phyloP scores from a whole-genome alignment of 495 filamentous ascomycete genomes.

The Sordaria brevicollis region DNA sequence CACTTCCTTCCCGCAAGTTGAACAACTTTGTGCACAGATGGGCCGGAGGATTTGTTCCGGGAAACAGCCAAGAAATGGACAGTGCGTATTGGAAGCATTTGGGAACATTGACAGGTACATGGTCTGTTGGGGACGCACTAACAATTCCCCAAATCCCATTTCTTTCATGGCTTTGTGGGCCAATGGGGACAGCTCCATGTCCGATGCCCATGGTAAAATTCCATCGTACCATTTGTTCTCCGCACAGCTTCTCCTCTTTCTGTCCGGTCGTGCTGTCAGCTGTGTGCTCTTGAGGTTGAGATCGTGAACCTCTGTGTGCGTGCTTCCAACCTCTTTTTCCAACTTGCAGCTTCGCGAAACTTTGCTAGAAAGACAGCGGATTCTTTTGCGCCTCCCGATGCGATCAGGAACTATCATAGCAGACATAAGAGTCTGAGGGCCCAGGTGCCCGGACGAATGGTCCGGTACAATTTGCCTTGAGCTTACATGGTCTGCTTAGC shows the following conservation, averaged over 20 bases:
- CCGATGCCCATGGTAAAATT: background rate
- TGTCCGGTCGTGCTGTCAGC: too few species aligned
- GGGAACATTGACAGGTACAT: background rate
- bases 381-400: too few species aligned
- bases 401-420: too few species aligned
- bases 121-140: background rate
- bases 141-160: background rate
- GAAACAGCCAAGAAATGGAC: background rate
- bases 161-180: background rate
- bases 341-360: too few species aligned
- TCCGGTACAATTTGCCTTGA: background rate
- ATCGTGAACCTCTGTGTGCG: too few species aligned
- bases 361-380: too few species aligned
- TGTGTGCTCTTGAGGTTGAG: too few species aligned
- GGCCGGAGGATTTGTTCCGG: background rate
- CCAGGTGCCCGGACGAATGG: background rate
- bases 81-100: background rate
- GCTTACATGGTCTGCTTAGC: too few species aligned
- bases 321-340: background rate
- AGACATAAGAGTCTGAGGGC: too few species aligned
- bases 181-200: background rate
- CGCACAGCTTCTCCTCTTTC: background rate
- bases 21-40: too few species aligned
- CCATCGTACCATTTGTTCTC: background rate
- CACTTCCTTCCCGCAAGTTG: background rate